Evolutionary conservation across 495 filamentous ascomycete genomes (phyloP).

Genomic region (Talaromyces nanjingensis): DNA sequence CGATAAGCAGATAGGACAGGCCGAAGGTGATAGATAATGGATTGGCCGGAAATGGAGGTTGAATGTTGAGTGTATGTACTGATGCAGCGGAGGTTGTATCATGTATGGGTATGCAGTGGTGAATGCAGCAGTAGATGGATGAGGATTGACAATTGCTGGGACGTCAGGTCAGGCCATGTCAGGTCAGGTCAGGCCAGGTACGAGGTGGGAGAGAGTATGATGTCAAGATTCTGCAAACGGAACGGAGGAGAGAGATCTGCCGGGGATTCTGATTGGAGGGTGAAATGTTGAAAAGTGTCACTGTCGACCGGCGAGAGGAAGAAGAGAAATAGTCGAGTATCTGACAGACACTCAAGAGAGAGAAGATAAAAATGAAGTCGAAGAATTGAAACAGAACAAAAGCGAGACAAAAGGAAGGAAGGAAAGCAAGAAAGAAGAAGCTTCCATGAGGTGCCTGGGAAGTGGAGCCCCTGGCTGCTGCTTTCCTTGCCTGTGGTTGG

Average conservation of each 20-base stretch:
- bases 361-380: constrained; percentile 10
- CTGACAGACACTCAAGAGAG: background rate
- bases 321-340: background rate
- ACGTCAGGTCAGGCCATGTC: background rate
- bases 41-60: background rate
- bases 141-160: background rate
- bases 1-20: background rate
- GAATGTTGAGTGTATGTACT: background rate
- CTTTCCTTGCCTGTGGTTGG: background rate
- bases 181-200: background rate
- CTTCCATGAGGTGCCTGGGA: constrained; percentile 2
- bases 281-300: background rate
- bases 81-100: background rate
- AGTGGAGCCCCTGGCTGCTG: background rate
- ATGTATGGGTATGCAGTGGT: background rate
- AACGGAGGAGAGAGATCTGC: constrained; percentile 10
- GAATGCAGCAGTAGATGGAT: background rate
- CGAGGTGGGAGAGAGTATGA: background rate
- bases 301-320: constrained; percentile 8
- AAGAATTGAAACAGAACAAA: constrained; percentile 4
- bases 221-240: constrained; percentile 7
- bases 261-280: constrained; percentile 3
- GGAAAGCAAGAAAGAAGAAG: constrained; percentile 10
- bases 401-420: constrained; percentile 13
- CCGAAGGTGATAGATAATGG: background rate